Evolutionary conservation across 2,329 filamentous ascomycete genomes (phyloP).

Genomic region (Aureobasidium sp.): DNA sequence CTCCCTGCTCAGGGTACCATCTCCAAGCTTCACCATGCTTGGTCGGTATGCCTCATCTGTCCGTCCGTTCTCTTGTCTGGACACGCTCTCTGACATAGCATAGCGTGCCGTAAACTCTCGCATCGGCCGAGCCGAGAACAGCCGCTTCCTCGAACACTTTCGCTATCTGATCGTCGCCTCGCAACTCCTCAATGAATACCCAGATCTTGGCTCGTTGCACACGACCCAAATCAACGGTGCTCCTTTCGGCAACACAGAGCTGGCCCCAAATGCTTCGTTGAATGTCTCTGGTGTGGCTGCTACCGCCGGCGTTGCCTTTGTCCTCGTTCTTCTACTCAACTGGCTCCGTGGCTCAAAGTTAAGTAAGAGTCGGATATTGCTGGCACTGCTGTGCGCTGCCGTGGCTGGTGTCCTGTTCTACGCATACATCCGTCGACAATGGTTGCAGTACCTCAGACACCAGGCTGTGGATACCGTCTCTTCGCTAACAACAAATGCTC

Average conservation of each 20-base stretch:
- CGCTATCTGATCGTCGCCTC: constrained; percentile 90
- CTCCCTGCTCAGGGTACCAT: constrained; percentile 27
- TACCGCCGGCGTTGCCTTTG: constrained; percentile 56
- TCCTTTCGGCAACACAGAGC: neutral
- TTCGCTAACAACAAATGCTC: constrained; percentile 63
- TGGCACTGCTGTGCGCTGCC: constrained; percentile 44
- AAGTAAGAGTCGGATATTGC: constrained; percentile 44
- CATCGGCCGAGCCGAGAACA: constrained; percentile 70
- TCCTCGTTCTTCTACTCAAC: constrained; percentile 59
- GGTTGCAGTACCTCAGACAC: constrained; percentile 69
- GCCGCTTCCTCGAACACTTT: constrained; percentile 83
- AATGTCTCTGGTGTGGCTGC: constrained; percentile 49
- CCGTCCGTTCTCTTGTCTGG: too few relatives aligned
- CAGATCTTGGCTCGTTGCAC: constrained; percentile 35
- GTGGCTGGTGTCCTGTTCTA: constrained; percentile 55
- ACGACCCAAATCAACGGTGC: constrained; percentile 20
- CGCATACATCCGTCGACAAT: constrained; percentile 68
- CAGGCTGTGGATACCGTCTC: constrained; percentile 65
- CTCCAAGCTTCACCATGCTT: constrained; percentile 20
- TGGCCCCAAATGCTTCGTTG: neutral
- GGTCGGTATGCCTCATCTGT: constrained; percentile 12
- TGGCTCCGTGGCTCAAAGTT: constrained; percentile 49
- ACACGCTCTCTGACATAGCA: constrained; percentile 22
- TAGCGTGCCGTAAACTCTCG: constrained; percentile 60
- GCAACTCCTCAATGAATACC: constrained; percentile 69